phyloP scores from a whole-genome alignment of 2,329 filamentous ascomycete species.

The Elsinoe perseae region DNA sequence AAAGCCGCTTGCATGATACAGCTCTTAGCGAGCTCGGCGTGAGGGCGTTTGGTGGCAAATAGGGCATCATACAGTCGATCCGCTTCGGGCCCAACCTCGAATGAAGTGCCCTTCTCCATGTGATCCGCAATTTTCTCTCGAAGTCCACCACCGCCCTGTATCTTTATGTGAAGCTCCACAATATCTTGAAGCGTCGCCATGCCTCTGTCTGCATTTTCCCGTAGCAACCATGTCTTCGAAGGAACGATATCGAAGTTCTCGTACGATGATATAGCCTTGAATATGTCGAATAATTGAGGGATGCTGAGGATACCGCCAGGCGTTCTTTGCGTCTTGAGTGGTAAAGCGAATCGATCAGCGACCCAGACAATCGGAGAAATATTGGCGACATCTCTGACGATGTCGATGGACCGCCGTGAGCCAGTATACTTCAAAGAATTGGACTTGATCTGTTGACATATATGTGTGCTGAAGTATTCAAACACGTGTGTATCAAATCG shows the following conservation, averaged over 20 bases:
- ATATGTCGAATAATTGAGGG: no score
- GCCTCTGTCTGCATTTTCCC: no score
- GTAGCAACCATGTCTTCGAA: no score
- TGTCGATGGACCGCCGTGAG: conserved; percentile 42
- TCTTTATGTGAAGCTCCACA: no score
- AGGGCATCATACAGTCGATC: conserved; percentile 47
- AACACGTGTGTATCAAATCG: no score
- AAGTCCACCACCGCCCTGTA: no score
- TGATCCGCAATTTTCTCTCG: no score
- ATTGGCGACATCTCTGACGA: conserved; percentile 61
- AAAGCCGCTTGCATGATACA: conserved; percentile 45
- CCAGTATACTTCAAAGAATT: conserved; percentile 32
- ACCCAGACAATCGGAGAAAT: conserved; percentile 57
- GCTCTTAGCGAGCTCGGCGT: conserved; percentile 44
- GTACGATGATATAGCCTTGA: no score
- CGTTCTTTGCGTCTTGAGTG: conserved; percentile 55
- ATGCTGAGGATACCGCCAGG: conserved; percentile 45
- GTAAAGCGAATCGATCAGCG: conserved; percentile 56
- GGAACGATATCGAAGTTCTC: no score
- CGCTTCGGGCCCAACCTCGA: conserved; percentile 43
- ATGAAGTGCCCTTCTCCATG: conserved; percentile 44
- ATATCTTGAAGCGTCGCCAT: no score
- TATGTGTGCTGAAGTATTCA: no score
- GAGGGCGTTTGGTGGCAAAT: conserved; percentile 38
- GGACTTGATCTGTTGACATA: no score